Percentiles rank a stretch among this genome's conserved stretches.
Evolutionary conservation across 306 rosid species (phyloP).

Genomic region (Alnus glutinosa): DNA sequence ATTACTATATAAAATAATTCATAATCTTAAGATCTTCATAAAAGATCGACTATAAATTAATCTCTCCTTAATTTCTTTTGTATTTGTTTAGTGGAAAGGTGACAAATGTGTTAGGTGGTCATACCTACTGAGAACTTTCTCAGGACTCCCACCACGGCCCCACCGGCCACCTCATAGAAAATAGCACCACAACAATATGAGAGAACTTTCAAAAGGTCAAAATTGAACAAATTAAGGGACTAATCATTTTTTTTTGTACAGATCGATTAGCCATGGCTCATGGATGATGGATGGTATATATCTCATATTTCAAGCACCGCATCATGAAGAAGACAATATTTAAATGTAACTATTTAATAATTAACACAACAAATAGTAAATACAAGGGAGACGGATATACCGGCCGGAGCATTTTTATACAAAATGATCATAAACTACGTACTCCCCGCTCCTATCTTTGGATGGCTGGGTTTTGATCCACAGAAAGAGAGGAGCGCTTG

Average conservation of each 20-base stretch:
- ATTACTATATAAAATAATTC: too few relatives aligned
- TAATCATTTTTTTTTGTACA: background rate
- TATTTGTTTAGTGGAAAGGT: background rate
- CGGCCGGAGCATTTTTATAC: slow-evolving; percentile 2
- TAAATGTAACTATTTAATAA: background rate
- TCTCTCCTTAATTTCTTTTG: too few relatives aligned
- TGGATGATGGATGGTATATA: background rate
- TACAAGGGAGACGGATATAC: background rate
- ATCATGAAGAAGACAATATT: background rate
- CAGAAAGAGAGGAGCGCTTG: slow-evolving; percentile 64
- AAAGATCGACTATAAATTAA: too few relatives aligned
- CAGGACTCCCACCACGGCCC: background rate
- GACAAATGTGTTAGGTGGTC: slow-evolving; percentile 37
- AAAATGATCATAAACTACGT: background rate
- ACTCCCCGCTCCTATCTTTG: slow-evolving; percentile 17
- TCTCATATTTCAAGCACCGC: background rate
- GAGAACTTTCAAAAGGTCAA: background rate
- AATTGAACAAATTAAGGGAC: too few relatives aligned
- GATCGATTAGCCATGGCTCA: background rate
- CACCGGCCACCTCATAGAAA: background rate
- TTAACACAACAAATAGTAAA: background rate
- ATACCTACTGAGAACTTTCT: slow-evolving; percentile 35
- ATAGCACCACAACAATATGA: background rate
- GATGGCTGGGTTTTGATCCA: slow-evolving; percentile 42
- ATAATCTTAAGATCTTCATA: too few relatives aligned